Conservation (phyloP, 768 basidiomycete species). For the Tricholoma saponaceum region DNA sequence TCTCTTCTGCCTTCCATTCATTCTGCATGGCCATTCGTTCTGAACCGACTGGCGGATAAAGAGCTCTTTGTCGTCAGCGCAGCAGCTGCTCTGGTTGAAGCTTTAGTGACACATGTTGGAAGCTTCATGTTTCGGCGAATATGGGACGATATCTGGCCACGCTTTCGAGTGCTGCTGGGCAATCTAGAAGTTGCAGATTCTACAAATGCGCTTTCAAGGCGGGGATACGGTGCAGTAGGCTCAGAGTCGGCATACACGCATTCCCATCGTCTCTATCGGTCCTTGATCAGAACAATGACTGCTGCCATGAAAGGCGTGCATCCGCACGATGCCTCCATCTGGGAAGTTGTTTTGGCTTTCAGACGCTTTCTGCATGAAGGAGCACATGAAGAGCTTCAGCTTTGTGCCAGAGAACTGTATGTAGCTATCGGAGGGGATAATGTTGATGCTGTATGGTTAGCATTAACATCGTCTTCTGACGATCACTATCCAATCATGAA, state of each 20-base stretch:
- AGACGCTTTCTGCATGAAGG: constrained; percentile 69
- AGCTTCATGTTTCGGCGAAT: constrained; percentile 82
- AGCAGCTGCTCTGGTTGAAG: constrained; percentile 69
- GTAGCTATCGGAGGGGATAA: constrained; percentile 54
- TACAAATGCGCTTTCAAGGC: constrained; percentile 60
- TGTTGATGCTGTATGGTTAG: constrained; percentile 83
- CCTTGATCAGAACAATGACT: constrained; percentile 71
- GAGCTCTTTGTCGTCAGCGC: constrained; percentile 80
- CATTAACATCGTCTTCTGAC: constrained; percentile 52
- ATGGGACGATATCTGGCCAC: constrained; percentile 94
- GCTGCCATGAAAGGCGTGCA: constrained; percentile 64
- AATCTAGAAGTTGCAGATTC: constrained; percentile 61
- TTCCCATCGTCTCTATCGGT: constrained; percentile 76
- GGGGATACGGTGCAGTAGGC: constrained; percentile 46
- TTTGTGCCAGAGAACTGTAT: constrained; percentile 63
- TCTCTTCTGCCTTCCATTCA: constrained; percentile 84
- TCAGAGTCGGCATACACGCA: constrained; percentile 74
- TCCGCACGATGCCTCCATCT: constrained; percentile 64
- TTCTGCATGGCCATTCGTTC: constrained; percentile 89
- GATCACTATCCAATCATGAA: constrained; percentile 34
- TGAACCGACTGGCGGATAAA: constrained; percentile 72
- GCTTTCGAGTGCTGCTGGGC: constrained; percentile 57
- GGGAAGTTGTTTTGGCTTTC: constrained; percentile 78
- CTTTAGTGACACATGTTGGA: constrained; percentile 66
- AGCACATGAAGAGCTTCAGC: constrained; percentile 73